Evolutionary conservation across 176 grass and related monocot genomes (phyloP).

Genomic region (Zea luxurians): DNA sequence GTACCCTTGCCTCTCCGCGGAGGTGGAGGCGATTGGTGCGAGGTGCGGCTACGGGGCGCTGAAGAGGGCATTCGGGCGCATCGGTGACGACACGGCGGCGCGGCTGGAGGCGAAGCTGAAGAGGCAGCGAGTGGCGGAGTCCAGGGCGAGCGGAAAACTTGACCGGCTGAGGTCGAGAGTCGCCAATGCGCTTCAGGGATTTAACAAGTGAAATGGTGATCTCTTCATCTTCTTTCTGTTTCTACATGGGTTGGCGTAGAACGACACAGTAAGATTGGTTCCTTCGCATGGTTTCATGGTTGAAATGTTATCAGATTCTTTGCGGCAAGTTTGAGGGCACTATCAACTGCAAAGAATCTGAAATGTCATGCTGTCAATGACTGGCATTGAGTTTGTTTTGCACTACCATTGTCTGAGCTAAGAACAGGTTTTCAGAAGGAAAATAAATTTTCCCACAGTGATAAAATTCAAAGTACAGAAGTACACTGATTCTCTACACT

Average conservation of each 20-base stretch:
- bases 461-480: neutral
- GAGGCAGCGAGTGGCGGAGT: slow-evolving; percentile 12
- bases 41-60: neutral
- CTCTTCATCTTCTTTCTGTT: neutral
- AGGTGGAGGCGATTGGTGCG: slow-evolving; percentile 3
- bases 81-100: slow-evolving; percentile 27
- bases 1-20: slow-evolving; percentile 29
- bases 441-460: neutral
- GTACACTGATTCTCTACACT: neutral
- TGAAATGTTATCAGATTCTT: neutral
- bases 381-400: neutral
- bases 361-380: neutral
- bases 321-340: neutral
- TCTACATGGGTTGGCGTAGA: neutral
- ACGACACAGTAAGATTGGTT: neutral
- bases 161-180: neutral
- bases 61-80: slow-evolving; percentile 4
- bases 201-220: slow-evolving; percentile 13
- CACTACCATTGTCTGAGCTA: neutral
- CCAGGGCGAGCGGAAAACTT: neutral
- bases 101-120: slow-evolving; percentile 32
- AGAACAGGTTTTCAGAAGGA: neutral
- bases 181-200: neutral
- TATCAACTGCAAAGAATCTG: neutral
- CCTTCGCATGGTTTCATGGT: neutral